These are phyloP conservation scores for Yamadazyma jaroonii DNA, from an alignment of 1,139 yeast genomes.

Conservation along the genomic window DNA sequence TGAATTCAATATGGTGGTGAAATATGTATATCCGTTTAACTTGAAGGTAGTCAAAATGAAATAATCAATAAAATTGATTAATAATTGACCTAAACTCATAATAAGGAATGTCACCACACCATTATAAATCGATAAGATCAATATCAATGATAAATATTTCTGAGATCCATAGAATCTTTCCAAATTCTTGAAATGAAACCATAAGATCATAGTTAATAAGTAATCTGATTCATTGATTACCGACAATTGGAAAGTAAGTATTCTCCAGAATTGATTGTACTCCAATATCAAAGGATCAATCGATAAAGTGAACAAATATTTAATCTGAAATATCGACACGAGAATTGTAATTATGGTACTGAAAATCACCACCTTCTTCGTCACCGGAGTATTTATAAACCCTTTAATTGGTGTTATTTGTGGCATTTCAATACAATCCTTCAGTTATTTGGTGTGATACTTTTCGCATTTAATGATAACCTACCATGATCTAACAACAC, in stretches of 20 bases:
- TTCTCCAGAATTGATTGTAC: conserved; percentile 70
- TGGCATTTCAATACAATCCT: no score
- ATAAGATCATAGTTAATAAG: conserved; percentile 45
- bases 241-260: conserved; percentile 52
- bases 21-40: conserved; percentile 16
- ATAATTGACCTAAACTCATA: conserved; percentile 39
- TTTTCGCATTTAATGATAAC: no score
- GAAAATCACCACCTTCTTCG: conserved; percentile 42
- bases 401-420: conserved; percentile 51
- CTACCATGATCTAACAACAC: no score
- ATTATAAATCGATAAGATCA: conserved; percentile 34
- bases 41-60: conserved; percentile 15
- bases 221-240: conserved; percentile 69
- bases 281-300: conserved; percentile 58
- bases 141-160: conserved; percentile 45
- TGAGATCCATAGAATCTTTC: conserved; percentile 67
- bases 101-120: conserved; percentile 29
- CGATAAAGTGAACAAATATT: conserved; percentile 51
- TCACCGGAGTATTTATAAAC: conserved; percentile 57
- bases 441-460: no score
- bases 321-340: conserved; percentile 54
- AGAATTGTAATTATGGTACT: conserved; percentile 47
- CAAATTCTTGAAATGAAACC: conserved; percentile 59
- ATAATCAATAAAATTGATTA: conserved; percentile 29
- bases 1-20: conserved; percentile 32